These are phyloP conservation scores for Amesomyces nigricolor DNA, from an alignment of 2,329 filamentous ascomycete genomes.

Conservation along the genomic window DNA sequence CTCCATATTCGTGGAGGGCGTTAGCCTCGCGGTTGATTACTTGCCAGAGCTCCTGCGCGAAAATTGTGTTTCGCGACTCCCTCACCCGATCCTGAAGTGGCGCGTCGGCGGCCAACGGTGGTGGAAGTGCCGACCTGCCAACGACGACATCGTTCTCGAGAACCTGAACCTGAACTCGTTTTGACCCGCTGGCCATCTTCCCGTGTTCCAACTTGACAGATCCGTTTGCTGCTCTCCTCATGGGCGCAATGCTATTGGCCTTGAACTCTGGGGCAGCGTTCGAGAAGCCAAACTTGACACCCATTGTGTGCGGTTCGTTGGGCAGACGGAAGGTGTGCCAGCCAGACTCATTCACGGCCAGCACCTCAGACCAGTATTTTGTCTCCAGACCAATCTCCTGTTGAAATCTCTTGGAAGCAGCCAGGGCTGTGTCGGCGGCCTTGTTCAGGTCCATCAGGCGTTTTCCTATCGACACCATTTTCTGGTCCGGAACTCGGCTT, in stretches of 20 bases:
- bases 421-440: constrained; percentile 66
- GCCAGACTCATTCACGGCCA: constrained; percentile 73
- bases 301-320: constrained; percentile 65
- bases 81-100: constrained; percentile 64
- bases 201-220: constrained; percentile 67
- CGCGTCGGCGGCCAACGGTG: constrained; percentile 50
- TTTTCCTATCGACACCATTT: constrained; percentile 61
- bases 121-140: constrained; percentile 50
- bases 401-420: constrained; percentile 66
- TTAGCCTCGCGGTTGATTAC: constrained; percentile 81
- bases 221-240: constrained; percentile 70
- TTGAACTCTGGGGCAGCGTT: constrained; percentile 52
- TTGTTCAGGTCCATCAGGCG: constrained; percentile 71
- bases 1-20: constrained; percentile 62
- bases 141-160: constrained; percentile 51
- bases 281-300: constrained; percentile 82
- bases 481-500: constrained; percentile 50
- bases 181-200: constrained; percentile 43
- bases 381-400: constrained; percentile 74
- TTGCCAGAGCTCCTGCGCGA: constrained; percentile 82
- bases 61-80: constrained; percentile 71
- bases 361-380: constrained; percentile 82
- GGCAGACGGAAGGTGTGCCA: constrained; percentile 82
- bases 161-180: constrained; percentile 63
- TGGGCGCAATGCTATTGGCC: constrained; percentile 70